Evolutionary conservation across 208 protist species (phyloP).

Genomic region (Acanthamoeba triangularis): DNA sequence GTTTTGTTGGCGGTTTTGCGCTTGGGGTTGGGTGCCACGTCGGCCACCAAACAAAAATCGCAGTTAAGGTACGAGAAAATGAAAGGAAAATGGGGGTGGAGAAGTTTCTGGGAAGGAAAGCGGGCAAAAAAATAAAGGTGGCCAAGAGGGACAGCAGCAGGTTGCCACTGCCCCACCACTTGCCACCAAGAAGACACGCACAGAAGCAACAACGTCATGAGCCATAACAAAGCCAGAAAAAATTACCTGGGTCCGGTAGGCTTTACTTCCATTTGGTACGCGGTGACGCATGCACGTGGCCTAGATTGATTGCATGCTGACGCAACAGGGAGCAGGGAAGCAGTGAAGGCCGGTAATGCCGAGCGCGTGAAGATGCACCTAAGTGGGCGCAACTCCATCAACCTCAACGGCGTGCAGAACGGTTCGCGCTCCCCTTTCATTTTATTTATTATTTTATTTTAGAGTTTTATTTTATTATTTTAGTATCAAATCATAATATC

Average conservation of each 20-base stretch:
- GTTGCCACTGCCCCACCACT: background rate
- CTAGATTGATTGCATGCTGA: background rate
- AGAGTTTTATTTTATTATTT: background rate
- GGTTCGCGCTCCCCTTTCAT: background rate
- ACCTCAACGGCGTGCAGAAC: constrained; percentile 49
- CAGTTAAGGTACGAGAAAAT: background rate
- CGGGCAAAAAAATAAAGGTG: background rate
- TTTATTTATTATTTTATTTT: background rate
- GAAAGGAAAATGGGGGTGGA: background rate
- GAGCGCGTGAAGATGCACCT: constrained; percentile 62
- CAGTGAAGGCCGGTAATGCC: background rate
- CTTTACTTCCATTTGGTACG: constrained; percentile 10
- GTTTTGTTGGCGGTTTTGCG: background rate
- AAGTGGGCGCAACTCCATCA: constrained; percentile 20
- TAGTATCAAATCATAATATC: too few relatives aligned
- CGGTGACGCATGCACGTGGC: too few relatives aligned
- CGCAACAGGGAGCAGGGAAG: background rate
- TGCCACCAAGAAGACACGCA: background rate
- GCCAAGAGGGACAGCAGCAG: background rate
- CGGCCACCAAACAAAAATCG: too few relatives aligned
- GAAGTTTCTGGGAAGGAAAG: background rate
- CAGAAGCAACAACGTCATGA: background rate
- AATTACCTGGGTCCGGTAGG: background rate
- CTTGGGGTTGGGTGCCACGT: too few relatives aligned
- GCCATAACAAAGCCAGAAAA: background rate